Conservation (phyloP, 768 basidiomycete species). For the Leccinum incarnatum region DNA sequence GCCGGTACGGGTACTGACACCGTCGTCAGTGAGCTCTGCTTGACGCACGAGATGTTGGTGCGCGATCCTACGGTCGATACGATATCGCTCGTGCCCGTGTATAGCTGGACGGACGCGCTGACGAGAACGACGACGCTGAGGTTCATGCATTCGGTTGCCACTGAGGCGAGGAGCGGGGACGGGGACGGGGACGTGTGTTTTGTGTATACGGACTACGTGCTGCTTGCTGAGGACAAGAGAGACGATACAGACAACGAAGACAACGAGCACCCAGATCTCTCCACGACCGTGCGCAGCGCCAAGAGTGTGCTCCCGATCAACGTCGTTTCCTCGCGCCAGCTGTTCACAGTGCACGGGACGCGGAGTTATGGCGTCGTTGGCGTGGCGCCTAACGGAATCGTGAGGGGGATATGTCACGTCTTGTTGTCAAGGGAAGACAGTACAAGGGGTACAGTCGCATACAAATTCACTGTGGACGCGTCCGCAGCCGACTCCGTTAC, state of each 20-base stretch:
- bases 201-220: constrained; percentile 15
- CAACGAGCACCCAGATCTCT: not conserved
- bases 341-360: constrained; percentile 6
- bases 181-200: not conserved
- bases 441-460: not conserved
- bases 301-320: constrained; percentile 9
- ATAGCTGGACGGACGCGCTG: constrained; percentile 6
- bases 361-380: constrained; percentile 14
- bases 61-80: not conserved
- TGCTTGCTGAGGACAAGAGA: not conserved
- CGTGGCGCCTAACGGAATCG: constrained; percentile 12
- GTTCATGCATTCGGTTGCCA: constrained; percentile 15
- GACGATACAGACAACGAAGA: not conserved
- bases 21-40: constrained; percentile 14
- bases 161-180: too few relatives aligned
- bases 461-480: constrained; percentile 20
- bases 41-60: constrained; percentile 15
- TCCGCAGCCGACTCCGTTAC: not conserved
- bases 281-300: constrained; percentile 5
- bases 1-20: not conserved
- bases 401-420: constrained; percentile 11
- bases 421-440: not conserved
- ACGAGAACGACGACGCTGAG: constrained; percentile 17
- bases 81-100: constrained; percentile 10
- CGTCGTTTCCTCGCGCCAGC: constrained; percentile 1